Conservation (phyloP, 202 grass and related monocot genomes). For the Panicum hallii region DNA sequence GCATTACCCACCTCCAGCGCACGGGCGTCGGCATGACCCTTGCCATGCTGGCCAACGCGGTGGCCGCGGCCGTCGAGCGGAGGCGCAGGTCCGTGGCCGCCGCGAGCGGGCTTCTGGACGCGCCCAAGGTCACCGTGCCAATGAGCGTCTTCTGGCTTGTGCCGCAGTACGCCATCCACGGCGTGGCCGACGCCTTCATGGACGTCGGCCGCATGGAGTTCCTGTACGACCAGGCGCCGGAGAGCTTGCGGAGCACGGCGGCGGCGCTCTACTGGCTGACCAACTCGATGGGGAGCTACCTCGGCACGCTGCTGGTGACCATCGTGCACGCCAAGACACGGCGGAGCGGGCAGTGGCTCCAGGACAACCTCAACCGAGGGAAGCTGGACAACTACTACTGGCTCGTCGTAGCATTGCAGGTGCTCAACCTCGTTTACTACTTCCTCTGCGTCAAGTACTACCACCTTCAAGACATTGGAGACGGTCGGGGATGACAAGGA, state of each 20-base stretch:
- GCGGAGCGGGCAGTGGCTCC: conserved; percentile 27
- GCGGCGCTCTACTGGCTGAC: conserved; percentile 56
- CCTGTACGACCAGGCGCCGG: conserved; percentile 88
- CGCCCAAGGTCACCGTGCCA: conserved; percentile 44
- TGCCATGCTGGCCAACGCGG: conserved; percentile 56
- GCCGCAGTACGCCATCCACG: conserved; percentile 80
- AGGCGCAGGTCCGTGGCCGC: conserved; percentile 51
- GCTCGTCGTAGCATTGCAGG: conserved; percentile 64
- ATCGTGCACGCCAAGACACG: conserved; percentile 55
- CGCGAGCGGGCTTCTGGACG: conserved; percentile 53
- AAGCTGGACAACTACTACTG: conserved; percentile 52
- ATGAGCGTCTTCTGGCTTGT: conserved; percentile 82
- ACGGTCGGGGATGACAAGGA: neutral
- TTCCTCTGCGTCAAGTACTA: conserved; percentile 66
- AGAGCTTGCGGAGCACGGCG: conserved; percentile 74
- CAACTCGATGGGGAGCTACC: conserved; percentile 60
- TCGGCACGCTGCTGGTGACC: conserved; percentile 69
- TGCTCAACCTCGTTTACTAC: conserved; percentile 72
- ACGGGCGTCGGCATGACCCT: conserved; percentile 72
- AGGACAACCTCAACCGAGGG: conserved; percentile 40
- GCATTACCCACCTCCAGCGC: conserved; percentile 87
- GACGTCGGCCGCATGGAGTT: conserved; percentile 92
- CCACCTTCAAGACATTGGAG: conserved; percentile 72
- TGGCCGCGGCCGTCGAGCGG: conserved; percentile 61
- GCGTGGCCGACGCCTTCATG: conserved; percentile 86